Conservation (phyloP, 306 rosid genomes). For the Sicyos baderoa region DNA sequence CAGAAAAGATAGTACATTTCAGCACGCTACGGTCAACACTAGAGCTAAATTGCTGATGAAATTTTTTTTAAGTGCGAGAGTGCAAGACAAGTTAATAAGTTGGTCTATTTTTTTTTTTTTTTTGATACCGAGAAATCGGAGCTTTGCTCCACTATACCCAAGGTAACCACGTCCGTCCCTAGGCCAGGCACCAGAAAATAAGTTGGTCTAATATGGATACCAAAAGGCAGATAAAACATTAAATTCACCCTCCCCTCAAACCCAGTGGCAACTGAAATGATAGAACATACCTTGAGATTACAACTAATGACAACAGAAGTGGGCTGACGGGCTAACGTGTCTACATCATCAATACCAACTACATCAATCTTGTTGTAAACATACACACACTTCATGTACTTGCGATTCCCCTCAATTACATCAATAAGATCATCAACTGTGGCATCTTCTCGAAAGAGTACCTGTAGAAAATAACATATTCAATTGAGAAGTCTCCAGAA, state of each 20-base stretch:
- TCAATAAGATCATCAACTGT: slow-evolving; percentile 96
- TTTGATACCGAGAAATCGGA: too few relatives aligned
- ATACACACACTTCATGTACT: slow-evolving; percentile 97
- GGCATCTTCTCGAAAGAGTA: slow-evolving; percentile 96
- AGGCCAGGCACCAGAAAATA: too few relatives aligned
- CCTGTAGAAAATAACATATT: slow-evolving; percentile 35
- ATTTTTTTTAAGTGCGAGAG: background rate
- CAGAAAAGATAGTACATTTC: background rate
- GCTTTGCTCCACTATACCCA: too few relatives aligned
- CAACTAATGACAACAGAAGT: slow-evolving; percentile 95
- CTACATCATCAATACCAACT: slow-evolving; percentile 93
- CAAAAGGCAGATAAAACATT: too few relatives aligned
- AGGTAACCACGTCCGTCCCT: too few relatives aligned
- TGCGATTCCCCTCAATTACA: slow-evolving; percentile 96
- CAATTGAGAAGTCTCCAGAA: background rate
- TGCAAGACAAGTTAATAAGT: background rate
- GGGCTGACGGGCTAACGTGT: slow-evolving; percentile 86
- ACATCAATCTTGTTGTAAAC: slow-evolving; percentile 99
- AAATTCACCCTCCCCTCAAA: too few relatives aligned
- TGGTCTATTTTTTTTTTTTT: too few relatives aligned
- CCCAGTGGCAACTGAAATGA: slow-evolving; percentile 11
- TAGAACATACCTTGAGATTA: slow-evolving; percentile 63
- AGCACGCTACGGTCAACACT: background rate
- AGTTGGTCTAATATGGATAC: background rate
- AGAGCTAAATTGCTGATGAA: background rate